These are phyloP conservation scores for Orbilia ellipsospora DNA, from an alignment of 2,329 filamentous ascomycete genomes.

Conservation along the genomic window DNA sequence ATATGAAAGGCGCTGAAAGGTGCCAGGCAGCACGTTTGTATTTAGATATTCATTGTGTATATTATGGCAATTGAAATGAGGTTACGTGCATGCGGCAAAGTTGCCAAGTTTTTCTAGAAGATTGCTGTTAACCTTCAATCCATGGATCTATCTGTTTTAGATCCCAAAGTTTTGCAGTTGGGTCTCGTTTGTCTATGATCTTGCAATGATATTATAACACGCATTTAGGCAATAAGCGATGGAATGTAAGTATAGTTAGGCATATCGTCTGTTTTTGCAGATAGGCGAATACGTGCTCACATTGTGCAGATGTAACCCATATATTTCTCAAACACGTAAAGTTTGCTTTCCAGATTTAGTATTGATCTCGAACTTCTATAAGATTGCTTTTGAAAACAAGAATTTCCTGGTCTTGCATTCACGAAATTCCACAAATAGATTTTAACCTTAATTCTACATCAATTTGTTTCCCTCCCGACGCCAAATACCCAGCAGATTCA, in stretches of 20 bases:
- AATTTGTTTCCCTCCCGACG: constrained; percentile 23
- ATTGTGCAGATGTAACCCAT: no score
- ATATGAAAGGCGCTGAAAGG: constrained; percentile 42
- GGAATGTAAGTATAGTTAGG: no score
- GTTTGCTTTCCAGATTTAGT: no score
- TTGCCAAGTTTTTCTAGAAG: constrained; percentile 2
- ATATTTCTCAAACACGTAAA: no score
- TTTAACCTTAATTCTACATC: constrained; percentile 16
- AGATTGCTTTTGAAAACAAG: not conserved
- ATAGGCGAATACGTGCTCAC: no score
- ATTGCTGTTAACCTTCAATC: not conserved
- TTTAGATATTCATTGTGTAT: not conserved
- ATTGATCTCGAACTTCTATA: no score
- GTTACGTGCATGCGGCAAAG: not conserved
- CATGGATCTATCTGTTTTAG: no score
- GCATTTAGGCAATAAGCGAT: no score
- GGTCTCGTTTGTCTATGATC: no score
- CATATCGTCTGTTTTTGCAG: no score
- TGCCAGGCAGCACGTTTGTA: constrained; percentile 8
- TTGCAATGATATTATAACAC: no score
- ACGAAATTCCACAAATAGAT: not conserved
- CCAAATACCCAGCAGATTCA: constrained; percentile 31
- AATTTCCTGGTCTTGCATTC: not conserved
- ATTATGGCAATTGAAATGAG: not conserved
- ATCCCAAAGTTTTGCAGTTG: no score